Conservation (phyloP, 768 basidiomycete genomes). For the Pulveroboletus sp. region DNA sequence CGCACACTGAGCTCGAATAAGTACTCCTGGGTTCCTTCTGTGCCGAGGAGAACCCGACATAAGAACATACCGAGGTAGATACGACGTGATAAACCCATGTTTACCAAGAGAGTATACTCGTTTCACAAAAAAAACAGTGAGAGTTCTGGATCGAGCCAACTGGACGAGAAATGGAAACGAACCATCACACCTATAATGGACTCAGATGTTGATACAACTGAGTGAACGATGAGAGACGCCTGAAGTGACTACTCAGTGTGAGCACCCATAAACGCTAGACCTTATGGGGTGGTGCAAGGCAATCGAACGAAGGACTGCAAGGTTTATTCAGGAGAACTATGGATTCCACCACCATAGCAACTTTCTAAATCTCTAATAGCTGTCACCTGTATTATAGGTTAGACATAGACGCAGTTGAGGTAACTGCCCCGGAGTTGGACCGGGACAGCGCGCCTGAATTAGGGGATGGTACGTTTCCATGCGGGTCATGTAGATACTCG, state of each 20-base stretch:
- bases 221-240: background rate
- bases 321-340: background rate
- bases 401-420: slow-evolving; percentile 30
- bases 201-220: background rate
- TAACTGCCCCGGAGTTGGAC: slow-evolving; percentile 44
- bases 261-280: background rate
- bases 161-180: background rate
- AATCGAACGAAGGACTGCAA: background rate
- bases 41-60: background rate
- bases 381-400: slow-evolving; percentile 9
- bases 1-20: background rate
- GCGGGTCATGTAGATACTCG: slow-evolving; percentile 56
- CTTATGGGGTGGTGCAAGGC: background rate
- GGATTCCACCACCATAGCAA: background rate
- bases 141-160: background rate
- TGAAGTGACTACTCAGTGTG: background rate
- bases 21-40: background rate
- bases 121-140: background rate
- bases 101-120: background rate
- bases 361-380: background rate
- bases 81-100: background rate
- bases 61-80: background rate
- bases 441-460: slow-evolving; percentile 27
- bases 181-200: background rate
- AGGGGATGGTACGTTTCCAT: slow-evolving; percentile 44